Conservation (phyloP, 257 asterid species). For the Fraxinus excelsior region DNA sequence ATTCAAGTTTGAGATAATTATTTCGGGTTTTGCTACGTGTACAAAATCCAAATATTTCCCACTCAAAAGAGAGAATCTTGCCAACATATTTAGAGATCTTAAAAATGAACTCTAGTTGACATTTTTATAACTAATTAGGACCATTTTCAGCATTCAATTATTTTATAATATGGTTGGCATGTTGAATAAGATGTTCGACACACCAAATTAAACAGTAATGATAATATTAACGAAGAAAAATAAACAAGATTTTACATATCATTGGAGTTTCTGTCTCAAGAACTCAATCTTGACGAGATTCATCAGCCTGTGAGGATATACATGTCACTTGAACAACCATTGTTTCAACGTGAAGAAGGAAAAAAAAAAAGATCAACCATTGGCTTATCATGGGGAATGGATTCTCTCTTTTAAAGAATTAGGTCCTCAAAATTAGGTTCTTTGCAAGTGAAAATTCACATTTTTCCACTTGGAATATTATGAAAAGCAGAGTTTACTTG, state of each 20-base stretch:
- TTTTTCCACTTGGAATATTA: constrained; percentile 6
- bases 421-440: too few species aligned
- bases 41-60: too few species aligned
- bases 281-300: neutral
- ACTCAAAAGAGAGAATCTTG: constrained; percentile 39
- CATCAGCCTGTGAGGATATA: neutral
- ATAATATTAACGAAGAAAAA: too few species aligned
- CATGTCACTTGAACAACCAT: neutral
- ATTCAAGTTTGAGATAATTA: constrained; percentile 24
- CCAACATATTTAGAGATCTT: constrained; percentile 29
- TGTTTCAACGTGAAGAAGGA: neutral
- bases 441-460: neutral
- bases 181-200: neutral
- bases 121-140: neutral
- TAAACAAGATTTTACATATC: neutral
- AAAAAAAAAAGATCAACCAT: neutral
- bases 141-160: neutral
- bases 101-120: neutral
- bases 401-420: neutral
- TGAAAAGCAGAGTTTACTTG: constrained; percentile 7
- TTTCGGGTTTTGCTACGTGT: too few species aligned
- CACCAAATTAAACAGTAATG: neutral
- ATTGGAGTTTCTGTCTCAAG: neutral
- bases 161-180: too few species aligned
- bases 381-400: neutral